A percentile compares a stretch with the other conserved stretches of the same genome.
Evolutionary conservation across 768 basidiomycete species (phyloP).

Genomic region (Phaeotremella skinneri): DNA sequence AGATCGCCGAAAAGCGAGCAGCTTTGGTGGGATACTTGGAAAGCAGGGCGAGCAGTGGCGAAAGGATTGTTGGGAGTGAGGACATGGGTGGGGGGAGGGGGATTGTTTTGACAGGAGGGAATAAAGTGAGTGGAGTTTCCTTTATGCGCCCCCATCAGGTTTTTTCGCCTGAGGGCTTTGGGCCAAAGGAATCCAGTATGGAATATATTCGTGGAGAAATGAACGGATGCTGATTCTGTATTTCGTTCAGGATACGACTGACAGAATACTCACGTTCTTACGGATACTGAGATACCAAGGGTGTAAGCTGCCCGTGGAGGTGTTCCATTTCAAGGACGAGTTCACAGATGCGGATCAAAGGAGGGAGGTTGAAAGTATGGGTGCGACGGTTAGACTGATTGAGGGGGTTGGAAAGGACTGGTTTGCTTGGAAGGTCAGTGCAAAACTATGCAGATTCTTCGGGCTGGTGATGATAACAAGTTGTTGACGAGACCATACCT

Average conservation of each 20-base stretch:
- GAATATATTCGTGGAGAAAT: no score
- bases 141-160: no score
- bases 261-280: slow-evolving; percentile 49
- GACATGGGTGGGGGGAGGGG: slow-evolving; percentile 39
- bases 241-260: slow-evolving; percentile 51
- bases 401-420: slow-evolving; percentile 25
- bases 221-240: no score
- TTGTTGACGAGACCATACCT: no score
- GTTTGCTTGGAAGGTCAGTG: slow-evolving; percentile 44
- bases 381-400: slow-evolving; percentile 39
- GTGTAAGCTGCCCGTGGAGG: slow-evolving; percentile 52
- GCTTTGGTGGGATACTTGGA: slow-evolving; percentile 45
- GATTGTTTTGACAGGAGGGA: slow-evolving; percentile 53
- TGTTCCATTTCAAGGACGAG: slow-evolving; percentile 54
- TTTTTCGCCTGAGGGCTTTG: no score
- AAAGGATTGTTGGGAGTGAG: slow-evolving; percentile 30
- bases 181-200: no score
- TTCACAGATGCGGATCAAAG: slow-evolving; percentile 31
- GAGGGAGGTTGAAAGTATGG: slow-evolving; percentile 45
- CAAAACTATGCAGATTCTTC: not conserved
- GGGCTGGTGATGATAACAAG: no score
- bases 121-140: slow-evolving; percentile 36
- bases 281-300: slow-evolving; percentile 48
- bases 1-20: slow-evolving; percentile 39
- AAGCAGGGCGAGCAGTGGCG: slow-evolving; percentile 34